phyloP scores from a whole-genome alignment of 768 basidiomycete genomes.

The Coprinellus micaceus region DNA sequence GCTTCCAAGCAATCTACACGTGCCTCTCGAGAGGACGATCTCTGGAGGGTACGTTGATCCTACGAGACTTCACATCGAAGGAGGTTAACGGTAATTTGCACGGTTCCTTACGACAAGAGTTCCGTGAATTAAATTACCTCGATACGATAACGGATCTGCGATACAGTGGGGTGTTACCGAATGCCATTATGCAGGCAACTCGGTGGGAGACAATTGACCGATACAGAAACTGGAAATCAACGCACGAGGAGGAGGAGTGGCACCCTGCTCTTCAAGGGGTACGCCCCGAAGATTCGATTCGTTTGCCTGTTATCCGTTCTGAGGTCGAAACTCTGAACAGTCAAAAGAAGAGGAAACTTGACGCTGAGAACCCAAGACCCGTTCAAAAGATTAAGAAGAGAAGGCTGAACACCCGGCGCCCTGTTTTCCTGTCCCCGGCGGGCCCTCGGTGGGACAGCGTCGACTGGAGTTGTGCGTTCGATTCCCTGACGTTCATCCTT shows the following conservation, averaged over 20 bases:
- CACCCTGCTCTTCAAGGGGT: too few species aligned
- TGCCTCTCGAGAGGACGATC: slow-evolving; percentile 25
- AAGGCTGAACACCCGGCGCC: not conserved
- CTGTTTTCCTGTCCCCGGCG: not conserved
- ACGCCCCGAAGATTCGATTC: too few species aligned
- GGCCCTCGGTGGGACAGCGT: not conserved
- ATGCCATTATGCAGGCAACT: not conserved
- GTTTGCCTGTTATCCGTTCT: too few species aligned
- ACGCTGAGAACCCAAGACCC: not conserved
- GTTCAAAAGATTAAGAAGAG: not conserved
- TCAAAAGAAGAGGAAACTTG: not conserved
- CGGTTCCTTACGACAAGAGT: slow-evolving; percentile 29
- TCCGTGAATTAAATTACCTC: slow-evolving; percentile 31
- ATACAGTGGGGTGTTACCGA: slow-evolving; percentile 20
- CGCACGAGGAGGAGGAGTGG: not conserved
- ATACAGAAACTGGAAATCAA: not conserved
- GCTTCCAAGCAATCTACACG: slow-evolving; percentile 26
- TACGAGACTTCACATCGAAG: slow-evolving; percentile 20
- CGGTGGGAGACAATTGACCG: not conserved
- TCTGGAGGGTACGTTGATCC: slow-evolving; percentile 25
- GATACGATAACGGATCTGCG: slow-evolving; percentile 28
- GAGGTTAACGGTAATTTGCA: not conserved
- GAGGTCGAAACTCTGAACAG: not conserved
- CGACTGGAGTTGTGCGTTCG: not conserved
- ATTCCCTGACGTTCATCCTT: not conserved